phyloP scores from a whole-genome alignment of 2,329 filamentous ascomycete genomes.

The Dothiorella sarmentorum region DNA sequence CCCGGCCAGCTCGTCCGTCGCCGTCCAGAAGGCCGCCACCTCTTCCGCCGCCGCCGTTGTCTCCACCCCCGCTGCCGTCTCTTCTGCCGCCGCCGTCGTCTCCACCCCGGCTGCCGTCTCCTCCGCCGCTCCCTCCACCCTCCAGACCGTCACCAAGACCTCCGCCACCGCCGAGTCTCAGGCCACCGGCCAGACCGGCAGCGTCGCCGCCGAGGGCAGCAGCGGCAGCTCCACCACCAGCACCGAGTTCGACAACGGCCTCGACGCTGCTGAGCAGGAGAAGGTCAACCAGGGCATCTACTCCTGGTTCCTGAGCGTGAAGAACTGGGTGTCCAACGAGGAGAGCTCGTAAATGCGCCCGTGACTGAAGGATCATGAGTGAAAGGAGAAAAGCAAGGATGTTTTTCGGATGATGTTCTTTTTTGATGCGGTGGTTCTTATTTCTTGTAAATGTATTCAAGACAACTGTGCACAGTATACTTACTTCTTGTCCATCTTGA shows the following conservation, averaged over 20 bases:
- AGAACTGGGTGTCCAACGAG: not conserved
- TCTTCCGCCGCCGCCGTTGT: not conserved
- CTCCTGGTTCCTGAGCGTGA: not conserved
- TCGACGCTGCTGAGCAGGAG: slow-evolving; percentile 1
- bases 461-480: slow-evolving; percentile 5
- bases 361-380: not conserved
- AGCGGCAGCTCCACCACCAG: not conserved
- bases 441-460: slow-evolving; percentile 17
- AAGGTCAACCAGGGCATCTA: slow-evolving; percentile 1
- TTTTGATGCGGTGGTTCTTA: slow-evolving; percentile 1
- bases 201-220: not conserved
- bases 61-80: not conserved
- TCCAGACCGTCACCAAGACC: not conserved
- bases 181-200: slow-evolving; percentile 10
- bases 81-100: not conserved
- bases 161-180: not conserved
- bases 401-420: not conserved
- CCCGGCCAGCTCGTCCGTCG: not conserved
- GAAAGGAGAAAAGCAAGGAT: not conserved
- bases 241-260: not conserved
- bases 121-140: not conserved
- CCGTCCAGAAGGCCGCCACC: not conserved
- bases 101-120: not conserved
- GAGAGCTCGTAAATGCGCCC: not conserved
- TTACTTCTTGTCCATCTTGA: not conserved